Evolutionary conservation across 768 basidiomycete genomes (phyloP), one percentile per base, ranked within the genome.

Genomic region (Mycena polygramma): DNA sequence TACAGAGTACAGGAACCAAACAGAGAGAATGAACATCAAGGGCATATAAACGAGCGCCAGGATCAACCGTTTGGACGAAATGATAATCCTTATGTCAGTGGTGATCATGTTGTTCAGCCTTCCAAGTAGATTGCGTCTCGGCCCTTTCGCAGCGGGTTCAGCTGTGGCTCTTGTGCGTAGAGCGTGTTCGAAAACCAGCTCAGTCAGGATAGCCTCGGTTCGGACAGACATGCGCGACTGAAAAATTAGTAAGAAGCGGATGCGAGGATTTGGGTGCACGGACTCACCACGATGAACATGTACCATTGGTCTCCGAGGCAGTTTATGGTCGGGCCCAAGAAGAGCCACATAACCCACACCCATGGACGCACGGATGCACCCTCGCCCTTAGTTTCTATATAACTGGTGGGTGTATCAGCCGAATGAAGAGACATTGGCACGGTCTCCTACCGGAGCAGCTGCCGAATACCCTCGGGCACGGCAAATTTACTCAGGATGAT

Each of bases 91-190:
- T 64, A 85, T 57, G 78, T 94, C 93, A 1, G 90, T 89, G 10
- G 92, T 89, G 41, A 93, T 87, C 10, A 94, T 80, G 66, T 93
- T 94, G 78, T 92, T 94, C 75, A 94, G 89, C 76, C 88, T 91
- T 15, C 94, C 93, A 41, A 89, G 86, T 15, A 92, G 79, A 75
- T 90, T 90, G 54, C 79, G 80, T 26, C 73, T 65, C 13, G 59
- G 41, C 10, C 49, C 66, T 39, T 75, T 73, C 10, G 55, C 59
- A 15, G 55, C 30, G 49, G 71, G 22, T 61, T 66, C 66, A 10
- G 64, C 58, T 63, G 86, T 88, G 79, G 91, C 83, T 39, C 92
- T 85, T 51, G 93, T 88, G 37, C 90, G 85, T 8, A 95, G 83
- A 14, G 83, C 80, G 62, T 86, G 85, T 57, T 84, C 83, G 49